A percentile compares a stretch with the other conserved stretches of the same genome.
These are phyloP conservation scores for Phytomonas sp. DNA, from an alignment of 208 protist species.

Conservation along the genomic window DNA sequence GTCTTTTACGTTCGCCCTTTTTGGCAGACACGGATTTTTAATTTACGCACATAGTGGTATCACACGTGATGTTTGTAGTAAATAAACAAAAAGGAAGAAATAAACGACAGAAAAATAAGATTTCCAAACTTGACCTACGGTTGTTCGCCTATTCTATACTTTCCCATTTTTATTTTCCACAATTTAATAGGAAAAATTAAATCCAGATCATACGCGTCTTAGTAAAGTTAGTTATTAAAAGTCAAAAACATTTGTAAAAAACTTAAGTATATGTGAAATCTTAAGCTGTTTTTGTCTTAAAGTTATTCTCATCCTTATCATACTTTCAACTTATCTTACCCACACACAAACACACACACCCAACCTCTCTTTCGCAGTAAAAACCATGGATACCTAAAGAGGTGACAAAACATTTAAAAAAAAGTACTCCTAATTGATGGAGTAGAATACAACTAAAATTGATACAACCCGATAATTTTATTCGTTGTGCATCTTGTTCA, in stretches of 20 bases:
- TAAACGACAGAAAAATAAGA: background rate
- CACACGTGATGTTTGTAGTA: background rate
- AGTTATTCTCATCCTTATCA: background rate
- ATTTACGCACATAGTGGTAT: background rate
- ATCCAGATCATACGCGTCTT: background rate
- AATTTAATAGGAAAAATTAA: background rate
- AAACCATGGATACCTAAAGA: background rate
- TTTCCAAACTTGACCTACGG: background rate
- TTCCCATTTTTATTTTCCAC: background rate
- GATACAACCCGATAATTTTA: background rate
- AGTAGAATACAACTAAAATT: background rate
- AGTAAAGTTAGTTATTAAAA: background rate
- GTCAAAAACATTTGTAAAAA: background rate
- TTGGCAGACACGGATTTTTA: background rate
- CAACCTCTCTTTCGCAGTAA: background rate
- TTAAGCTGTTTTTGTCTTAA: background rate
- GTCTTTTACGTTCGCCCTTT: constrained; percentile 7
- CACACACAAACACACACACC: too few species aligned
- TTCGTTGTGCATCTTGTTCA: background rate
- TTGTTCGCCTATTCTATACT: background rate
- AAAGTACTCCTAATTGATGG: background rate
- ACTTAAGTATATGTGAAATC: background rate
- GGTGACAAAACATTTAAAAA: background rate
- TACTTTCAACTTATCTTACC: background rate
- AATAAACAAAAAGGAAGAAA: constrained; percentile 13